phyloP scores from a whole-genome alignment of 2,329 filamentous ascomycete genomes.

The Apiospora sp. region DNA sequence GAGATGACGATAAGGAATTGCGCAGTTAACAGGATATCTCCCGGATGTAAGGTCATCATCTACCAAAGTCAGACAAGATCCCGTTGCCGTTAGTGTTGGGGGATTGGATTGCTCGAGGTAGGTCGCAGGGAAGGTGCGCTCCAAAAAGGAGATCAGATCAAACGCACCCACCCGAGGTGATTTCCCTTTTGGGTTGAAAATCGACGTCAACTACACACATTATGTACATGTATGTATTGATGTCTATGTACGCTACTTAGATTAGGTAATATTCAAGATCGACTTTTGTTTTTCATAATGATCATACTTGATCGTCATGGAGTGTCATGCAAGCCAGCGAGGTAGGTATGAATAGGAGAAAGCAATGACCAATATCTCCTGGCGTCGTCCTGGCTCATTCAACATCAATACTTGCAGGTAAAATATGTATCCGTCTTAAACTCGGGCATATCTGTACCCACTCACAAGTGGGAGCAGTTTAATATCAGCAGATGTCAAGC shows the following conservation, averaged over 20 bases:
- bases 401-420: not conserved
- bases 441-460: not conserved
- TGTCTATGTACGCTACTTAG: not conserved
- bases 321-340: no score
- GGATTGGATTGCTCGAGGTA: conserved; percentile 19
- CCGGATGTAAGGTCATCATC: not conserved
- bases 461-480: no score
- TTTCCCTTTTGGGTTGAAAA: not conserved
- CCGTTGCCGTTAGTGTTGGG: not conserved
- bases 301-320: no score
- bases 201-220: not conserved
- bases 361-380: not conserved
- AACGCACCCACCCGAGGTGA: conserved; percentile 23
- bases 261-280: not conserved
- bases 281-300: no score
- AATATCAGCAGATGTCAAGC: not conserved
- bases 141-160: conserved; percentile 3
- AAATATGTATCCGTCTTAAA: not conserved
- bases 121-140: conserved; percentile 25
- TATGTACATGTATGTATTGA: not conserved
- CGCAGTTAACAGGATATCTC: not conserved
- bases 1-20: not conserved
- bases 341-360: not conserved
- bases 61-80: not conserved
- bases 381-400: not conserved